A percentile compares a stretch with the other conserved stretches of the same genome.
These are phyloP conservation scores for Apiospora kogelbergensis DNA, from an alignment of 2,329 filamentous ascomycete genomes.

Conservation along the genomic window DNA sequence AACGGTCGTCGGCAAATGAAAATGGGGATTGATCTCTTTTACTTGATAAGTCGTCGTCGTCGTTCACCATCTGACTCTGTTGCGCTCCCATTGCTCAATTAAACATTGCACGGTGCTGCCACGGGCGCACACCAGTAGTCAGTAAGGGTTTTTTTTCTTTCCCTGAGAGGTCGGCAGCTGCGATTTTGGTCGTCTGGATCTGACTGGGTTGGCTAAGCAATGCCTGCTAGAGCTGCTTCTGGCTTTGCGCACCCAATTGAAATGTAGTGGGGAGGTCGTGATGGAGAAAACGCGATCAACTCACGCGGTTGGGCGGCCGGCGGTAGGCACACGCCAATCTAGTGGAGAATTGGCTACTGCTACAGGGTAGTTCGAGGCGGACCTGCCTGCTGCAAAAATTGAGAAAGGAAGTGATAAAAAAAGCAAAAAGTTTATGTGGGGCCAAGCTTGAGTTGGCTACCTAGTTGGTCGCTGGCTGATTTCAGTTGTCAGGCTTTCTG, in stretches of 20 bases:
- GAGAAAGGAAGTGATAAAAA: neutral
- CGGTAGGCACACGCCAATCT: neutral
- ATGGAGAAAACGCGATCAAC: slow-evolving; percentile 3
- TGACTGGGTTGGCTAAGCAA: neutral
- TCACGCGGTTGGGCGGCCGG: neutral
- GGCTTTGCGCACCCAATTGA: neutral
- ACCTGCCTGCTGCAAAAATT: neutral
- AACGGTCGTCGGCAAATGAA: neutral
- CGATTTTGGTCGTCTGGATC: neutral
- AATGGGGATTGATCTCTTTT: neutral
- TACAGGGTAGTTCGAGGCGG: neutral
- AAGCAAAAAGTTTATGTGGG: neutral
- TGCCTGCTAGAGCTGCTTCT: neutral
- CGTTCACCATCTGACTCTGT: slow-evolving; percentile 3
- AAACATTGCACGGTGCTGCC: neutral
- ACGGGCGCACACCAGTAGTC: neutral
- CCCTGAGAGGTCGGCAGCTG: neutral
- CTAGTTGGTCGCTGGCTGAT: too few species aligned
- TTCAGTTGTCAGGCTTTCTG: too few species aligned
- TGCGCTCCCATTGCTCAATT: slow-evolving; percentile 5
- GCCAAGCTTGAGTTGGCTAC: too few species aligned
- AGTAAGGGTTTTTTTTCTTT: neutral
- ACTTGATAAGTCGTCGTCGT: neutral
- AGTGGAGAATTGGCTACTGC: neutral
- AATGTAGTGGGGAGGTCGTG: neutral